Base-by-base conservation (phyloP, 1,284 basidiomycete genomes). In the Calocybe gambosa region DNA sequence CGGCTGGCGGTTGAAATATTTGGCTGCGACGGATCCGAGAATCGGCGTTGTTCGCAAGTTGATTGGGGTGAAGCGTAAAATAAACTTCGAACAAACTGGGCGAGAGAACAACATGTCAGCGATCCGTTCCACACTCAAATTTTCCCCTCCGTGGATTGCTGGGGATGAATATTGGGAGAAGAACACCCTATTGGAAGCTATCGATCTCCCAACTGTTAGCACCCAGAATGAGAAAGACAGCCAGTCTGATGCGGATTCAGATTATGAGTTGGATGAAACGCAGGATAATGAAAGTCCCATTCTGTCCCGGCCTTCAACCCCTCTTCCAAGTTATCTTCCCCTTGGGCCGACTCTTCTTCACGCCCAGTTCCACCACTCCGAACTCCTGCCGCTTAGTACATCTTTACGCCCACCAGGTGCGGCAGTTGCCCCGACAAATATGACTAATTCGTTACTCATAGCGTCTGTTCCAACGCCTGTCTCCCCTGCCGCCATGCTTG, bases 401-500 rank as follows among this genome's bases (percentile, higher is more conserved):
- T 73, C 80, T 5, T 64, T 86, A 1, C 72, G 74, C 0, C 75
- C 79, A 1, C 76, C 79, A 1, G 80, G 71, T 2, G 65, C 75
- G 7, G 67, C 73, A 9, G 68, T 73, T 16, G 65, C 67, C 10
- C 67, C 68, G 26, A 64, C 71, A 37, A 64, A 61, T 35, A 66
- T 71, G 12, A 61, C 69, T 0, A 59, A 65, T 12, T 62, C 65
- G n/a, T 57, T 68, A 8, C 70, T 70, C 0, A 67, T 73, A 6
- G 58, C 62, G 2, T 83, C 80, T 10, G 85, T 82, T 0, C 85
- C 84, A 1, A 89, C 85, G 0, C 85, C 85, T 0, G 83, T 88
- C 2, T 89, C 85, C 0, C 85, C 85, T 20, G 85, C 82, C 4
- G 82, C 84, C 1, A 69, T 71, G 0, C 60, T 83, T 15, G 81